These are phyloP conservation scores for Boletus semigastroideus DNA, from an alignment of 1,284 basidiomycete genomes.

Conservation along the genomic window DNA sequence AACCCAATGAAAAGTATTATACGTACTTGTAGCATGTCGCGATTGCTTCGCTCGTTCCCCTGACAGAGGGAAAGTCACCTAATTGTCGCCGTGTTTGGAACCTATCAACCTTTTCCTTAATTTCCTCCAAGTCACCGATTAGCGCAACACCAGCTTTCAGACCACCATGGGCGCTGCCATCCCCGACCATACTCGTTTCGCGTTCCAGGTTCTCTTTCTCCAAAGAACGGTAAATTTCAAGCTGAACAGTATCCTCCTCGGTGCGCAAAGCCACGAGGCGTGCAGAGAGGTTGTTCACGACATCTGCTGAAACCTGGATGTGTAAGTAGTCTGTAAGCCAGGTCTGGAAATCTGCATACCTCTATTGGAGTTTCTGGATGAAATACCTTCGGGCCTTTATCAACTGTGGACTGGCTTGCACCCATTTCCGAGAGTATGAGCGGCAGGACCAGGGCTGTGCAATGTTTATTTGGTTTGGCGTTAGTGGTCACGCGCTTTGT, in stretches of 20 bases:
- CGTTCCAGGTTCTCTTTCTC: constrained; percentile 80
- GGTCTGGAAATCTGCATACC: constrained; percentile 36
- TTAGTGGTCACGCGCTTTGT: not conserved
- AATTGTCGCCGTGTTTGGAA: constrained; percentile 62
- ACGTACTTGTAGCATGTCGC: constrained; percentile 70
- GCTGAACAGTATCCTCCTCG: constrained; percentile 64
- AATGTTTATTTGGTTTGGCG: constrained; percentile 22
- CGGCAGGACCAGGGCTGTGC: not conserved
- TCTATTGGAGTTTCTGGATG: constrained; percentile 63
- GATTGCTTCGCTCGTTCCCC: constrained; percentile 57
- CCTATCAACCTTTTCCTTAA: constrained; percentile 69
- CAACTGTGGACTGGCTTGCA: constrained; percentile 60
- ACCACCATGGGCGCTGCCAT: constrained; percentile 39
- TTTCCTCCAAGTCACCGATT: constrained; percentile 70
- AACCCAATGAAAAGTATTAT: not conserved
- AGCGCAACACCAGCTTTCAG: constrained; percentile 61
- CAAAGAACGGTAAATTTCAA: constrained; percentile 67
- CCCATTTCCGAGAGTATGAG: constrained; percentile 49
- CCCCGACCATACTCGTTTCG: constrained; percentile 47
- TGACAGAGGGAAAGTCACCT: constrained; percentile 55
- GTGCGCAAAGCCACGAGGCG: constrained; percentile 54
- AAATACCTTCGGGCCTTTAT: constrained; percentile 58
- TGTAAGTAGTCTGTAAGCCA: constrained; percentile 4
- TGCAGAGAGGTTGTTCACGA: constrained; percentile 75
- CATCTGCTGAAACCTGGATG: constrained; percentile 68